Evolutionary conservation across 768 basidiomycete genomes (phyloP), one percentile per base, ranked within the genome.

Genomic region (Leccinum rimulosum): DNA sequence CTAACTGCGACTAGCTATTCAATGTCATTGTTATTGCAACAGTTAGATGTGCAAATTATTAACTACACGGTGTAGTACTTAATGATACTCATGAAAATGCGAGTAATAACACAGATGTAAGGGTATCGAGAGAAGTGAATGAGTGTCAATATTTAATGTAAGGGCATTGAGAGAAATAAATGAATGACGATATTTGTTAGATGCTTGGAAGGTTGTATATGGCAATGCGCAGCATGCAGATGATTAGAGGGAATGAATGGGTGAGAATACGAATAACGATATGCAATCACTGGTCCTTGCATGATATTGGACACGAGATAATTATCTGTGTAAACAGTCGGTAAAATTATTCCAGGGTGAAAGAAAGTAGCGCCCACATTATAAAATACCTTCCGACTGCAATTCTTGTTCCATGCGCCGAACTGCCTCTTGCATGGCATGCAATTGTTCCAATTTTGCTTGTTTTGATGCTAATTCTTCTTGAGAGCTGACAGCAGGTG

Each of bases 361-460:
- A 22, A 30, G 33, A 9, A n/a, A 30, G 25, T 0, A 1, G 2
- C n/a, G 11, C 61, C 66, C 57, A 66, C 57, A 52, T 27, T 22
- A 58, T 38, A 19, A 70, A 15, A 70, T 31, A 35, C 66, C 62
- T 43, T 70, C 66, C 11, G 57, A 66, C 2, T 62, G 57, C 27
- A 78, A 60, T 52, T 77, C 76, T 8, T 64, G 59, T 15, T 76
- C 73, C 49, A 78, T 66, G 59, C 57, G 68, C n/a, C 69, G 64
- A 6, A 74, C 65, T 7, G 65, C 73, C 38, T 76, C 73, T 58
- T 74, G 73, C 67, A 78, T 71, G 27, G 61, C 65, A 17, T 67
- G 67, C 4, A 57, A 56, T 53, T 55, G 71, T n/a, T 57, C 47
- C 10, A 71, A 31, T 33, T 67, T 71, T 27, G 49, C 59, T 27